Conservation (phyloP, 75 land plant species). For the Picea glauca region DNA sequence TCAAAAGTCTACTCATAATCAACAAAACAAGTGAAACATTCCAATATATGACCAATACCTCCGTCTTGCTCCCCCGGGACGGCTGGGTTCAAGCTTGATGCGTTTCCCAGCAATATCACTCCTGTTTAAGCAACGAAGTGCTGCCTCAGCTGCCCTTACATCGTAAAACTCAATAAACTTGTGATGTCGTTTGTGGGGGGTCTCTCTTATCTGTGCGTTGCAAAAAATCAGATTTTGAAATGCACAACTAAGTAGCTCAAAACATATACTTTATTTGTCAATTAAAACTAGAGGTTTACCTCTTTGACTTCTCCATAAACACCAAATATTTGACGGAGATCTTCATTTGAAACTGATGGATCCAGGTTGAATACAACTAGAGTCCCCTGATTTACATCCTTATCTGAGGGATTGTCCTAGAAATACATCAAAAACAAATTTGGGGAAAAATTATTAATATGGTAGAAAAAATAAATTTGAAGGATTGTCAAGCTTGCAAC, state of each 20-base stretch:
- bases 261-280: neutral
- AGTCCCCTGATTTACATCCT: constrained; percentile 93
- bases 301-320: constrained; percentile 91
- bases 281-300: constrained; percentile 27
- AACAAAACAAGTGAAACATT: neutral
- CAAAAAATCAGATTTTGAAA: too few species aligned
- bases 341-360: constrained; percentile 90
- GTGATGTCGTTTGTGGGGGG: constrained; percentile 97
- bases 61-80: constrained; percentile 93
- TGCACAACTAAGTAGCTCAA: neutral
- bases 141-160: constrained; percentile 94
- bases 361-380: constrained; percentile 89
- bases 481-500: neutral
- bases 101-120: constrained; percentile 97
- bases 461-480: neutral
- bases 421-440: constrained; percentile 5
- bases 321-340: constrained; percentile 86
- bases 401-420: constrained; percentile 94
- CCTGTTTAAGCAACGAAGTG: constrained; percentile 73
- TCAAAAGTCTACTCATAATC: neutral
- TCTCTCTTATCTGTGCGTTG: constrained; percentile 64
- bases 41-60: constrained; percentile 38
- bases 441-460: neutral
- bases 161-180: constrained; percentile 95
- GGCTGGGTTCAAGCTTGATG: constrained; percentile 95